Evolutionary conservation across 192 early-diverging fungal genomes (phyloP), one percentile per base, ranked within the genome.

Genomic region (Obelidium mucronatum): DNA sequence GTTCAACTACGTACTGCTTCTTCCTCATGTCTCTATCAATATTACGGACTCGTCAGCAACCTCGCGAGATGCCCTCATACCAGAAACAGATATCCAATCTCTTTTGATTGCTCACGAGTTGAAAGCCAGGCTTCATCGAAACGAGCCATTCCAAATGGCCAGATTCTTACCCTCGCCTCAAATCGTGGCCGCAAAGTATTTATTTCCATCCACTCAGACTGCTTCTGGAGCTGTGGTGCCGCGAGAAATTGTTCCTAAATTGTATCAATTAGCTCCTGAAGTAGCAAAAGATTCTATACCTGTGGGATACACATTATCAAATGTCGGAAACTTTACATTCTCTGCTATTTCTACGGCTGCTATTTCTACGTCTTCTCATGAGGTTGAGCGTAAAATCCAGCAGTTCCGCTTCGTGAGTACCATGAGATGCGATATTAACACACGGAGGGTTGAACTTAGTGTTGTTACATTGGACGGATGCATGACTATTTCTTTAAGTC

Each of bases 61-160:
- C 3, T 39, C 34, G 11, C 35, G 31, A 13, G 31, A 66, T 22
- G 22, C 13, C 13, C 22, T 66, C 1, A 30, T 15, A 31, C 22
- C 31, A 15, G 67, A 68, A 68, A 26, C 67, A 30, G 44, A 24
- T 8, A 52, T 68, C 48, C 67, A 68, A 53, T 26, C 42, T 17
- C 17, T 26, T 8, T 24, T 24, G 19, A 36, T 36, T 19, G 17
- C 11, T 8, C 51, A 40, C 6, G 67, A 68, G 8, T 40, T 68
- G n/a, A 24, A 19, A 28, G n/a, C 26, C 8, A 39, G 67, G 22
- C 31, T 68, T 1, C 19, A 5, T 13, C 11, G 26, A n/a, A 52
- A 68, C 40, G 67, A 68, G 48, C 67, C 67, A 8, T 28, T 68
- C 4, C 67, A 68, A 8, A 17, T 68, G 42, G 67, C 67, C n/a